A percentile compares a stretch with the other conserved stretches of the same genome.
phyloP scores from a whole-genome alignment of 768 basidiomycete species.

The Serendipita sp. region DNA sequence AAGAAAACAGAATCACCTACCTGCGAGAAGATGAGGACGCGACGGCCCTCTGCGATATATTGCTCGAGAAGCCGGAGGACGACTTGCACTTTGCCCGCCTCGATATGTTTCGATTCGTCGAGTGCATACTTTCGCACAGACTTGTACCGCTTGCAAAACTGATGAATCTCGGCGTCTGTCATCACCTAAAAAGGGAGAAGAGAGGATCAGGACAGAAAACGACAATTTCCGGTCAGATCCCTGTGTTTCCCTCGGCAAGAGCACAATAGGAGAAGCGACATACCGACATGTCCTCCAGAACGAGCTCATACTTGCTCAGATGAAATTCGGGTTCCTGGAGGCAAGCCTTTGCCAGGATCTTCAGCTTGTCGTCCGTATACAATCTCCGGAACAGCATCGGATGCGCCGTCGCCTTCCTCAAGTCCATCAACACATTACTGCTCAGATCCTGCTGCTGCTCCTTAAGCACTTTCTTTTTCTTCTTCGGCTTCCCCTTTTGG shows the following conservation, averaged over 20 bases:
- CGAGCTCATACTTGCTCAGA: slow-evolving; percentile 63
- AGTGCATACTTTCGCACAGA: slow-evolving; percentile 46
- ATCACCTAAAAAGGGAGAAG: slow-evolving; percentile 40
- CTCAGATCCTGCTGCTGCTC: slow-evolving; percentile 49
- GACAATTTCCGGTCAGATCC: too few species aligned
- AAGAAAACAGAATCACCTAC: too few species aligned
- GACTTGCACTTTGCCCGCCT: slow-evolving; percentile 75
- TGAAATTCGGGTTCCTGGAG: slow-evolving; percentile 88
- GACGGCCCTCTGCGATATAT: slow-evolving; percentile 53
- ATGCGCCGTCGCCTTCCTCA: slow-evolving; percentile 91
- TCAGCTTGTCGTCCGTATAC: slow-evolving; percentile 64
- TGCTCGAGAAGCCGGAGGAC: slow-evolving; percentile 54
- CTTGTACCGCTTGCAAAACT: slow-evolving; percentile 74
- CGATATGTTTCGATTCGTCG: slow-evolving; percentile 56
- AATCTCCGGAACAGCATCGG: slow-evolving; percentile 86
- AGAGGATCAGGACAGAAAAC: too few species aligned
- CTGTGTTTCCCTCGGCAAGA: too few species aligned
- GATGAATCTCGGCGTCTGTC: slow-evolving; percentile 91
- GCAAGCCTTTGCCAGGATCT: slow-evolving; percentile 61
- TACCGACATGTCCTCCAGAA: slow-evolving; percentile 84
- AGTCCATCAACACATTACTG: slow-evolving; percentile 90
- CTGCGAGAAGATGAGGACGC: slow-evolving; percentile 90
- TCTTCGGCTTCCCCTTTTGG: slow-evolving; percentile 19
- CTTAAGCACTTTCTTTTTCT: slow-evolving; percentile 17
- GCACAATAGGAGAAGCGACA: too few species aligned